Conservation (phyloP, 768 basidiomycete species). For the Pulveroboletus sp. region DNA sequence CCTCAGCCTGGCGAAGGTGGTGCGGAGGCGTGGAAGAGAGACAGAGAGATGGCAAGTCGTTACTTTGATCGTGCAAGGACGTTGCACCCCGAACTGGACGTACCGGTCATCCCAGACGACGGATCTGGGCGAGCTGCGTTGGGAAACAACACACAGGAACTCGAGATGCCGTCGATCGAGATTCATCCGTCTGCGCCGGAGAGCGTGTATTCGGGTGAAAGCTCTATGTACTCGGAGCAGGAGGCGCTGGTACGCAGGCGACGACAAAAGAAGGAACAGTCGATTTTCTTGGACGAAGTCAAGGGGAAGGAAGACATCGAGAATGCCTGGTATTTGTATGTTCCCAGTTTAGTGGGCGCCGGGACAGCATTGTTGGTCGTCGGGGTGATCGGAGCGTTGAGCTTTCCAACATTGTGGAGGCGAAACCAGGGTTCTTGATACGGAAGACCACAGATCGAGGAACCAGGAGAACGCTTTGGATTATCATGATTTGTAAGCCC, state of each 20-base stretch:
- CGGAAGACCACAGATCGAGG: background rate
- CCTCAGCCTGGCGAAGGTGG: conserved; percentile 52
- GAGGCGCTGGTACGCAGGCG: conserved; percentile 39
- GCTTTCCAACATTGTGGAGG: conserved; percentile 67
- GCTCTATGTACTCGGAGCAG: conserved; percentile 28
- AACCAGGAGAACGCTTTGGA: background rate
- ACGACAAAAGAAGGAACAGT: conserved; percentile 56
- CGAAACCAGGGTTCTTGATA: conserved; percentile 58
- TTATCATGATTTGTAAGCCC: conserved; percentile 9
- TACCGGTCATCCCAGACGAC: conserved; percentile 60
- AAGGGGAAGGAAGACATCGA: conserved; percentile 56
- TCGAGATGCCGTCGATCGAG: conserved; percentile 71
- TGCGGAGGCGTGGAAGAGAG: conserved; percentile 69
- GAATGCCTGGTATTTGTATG: conserved; percentile 73
- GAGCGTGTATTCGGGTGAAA: conserved; percentile 27
- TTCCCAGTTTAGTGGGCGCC: conserved; percentile 76
- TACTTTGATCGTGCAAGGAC: conserved; percentile 69
- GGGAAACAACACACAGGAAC: conserved; percentile 34
- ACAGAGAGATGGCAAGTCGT: conserved; percentile 63
- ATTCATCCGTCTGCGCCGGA: conserved; percentile 30
- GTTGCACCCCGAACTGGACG: conserved; percentile 61
- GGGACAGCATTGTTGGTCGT: conserved; percentile 80
- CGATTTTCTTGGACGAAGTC: conserved; percentile 42
- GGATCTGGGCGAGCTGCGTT: conserved; percentile 26
- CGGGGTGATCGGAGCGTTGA: conserved; percentile 72